Base-by-base conservation (phyloP, 2,329 filamentous ascomycete genomes). In the Emmonsia crescens region DNA sequence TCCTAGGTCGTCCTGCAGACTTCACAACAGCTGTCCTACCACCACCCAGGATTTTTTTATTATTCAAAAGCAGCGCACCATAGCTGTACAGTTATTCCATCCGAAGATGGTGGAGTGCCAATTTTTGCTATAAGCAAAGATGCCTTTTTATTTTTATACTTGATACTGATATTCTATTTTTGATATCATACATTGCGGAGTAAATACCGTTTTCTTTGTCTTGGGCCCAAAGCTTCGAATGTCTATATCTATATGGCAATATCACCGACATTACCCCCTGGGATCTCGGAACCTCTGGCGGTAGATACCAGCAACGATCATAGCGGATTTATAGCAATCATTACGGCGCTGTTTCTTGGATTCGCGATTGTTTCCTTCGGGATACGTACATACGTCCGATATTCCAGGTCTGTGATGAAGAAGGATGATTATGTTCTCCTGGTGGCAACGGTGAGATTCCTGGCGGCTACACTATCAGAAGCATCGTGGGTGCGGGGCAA, bases 261-360 rank as follows among this genome's bases (percentile, higher is more conserved):
- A 8, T 36, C 59, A n/a, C 57, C 62, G n/a, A 27, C 60, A 1
- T 63, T 68, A 10, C 67, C 68, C 9, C 57, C 63, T 9, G 66
- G 67, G 16, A 60, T 70, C 9, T 67, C 69, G n/a, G 63, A 72
- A 49, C 75, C 76, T 3, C 67, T 77, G 40, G 70, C 72, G 21
- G 66, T 68, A 54, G 67, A 77, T 57, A 75, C 71, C 9, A 52
- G 66, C n/a, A 66, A 70, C 27, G 71, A 79, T 63, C 75, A 78
- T 60, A 71, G 73, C 49, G 77, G 75, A 16, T 63, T 78, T 27
- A 68, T 80, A 21, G 67, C 74, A 5, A 75, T 79, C 49, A 68
- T 74, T 10, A 72, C 76, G 6, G 70, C 73, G 0, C 65, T 78
- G 16, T 69, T 71, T 1, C 63, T 79, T 3, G 71, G 74, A 3